Conservation (phyloP, 2,329 filamentous ascomycete species). For the Botryosphaeria agaves region DNA sequence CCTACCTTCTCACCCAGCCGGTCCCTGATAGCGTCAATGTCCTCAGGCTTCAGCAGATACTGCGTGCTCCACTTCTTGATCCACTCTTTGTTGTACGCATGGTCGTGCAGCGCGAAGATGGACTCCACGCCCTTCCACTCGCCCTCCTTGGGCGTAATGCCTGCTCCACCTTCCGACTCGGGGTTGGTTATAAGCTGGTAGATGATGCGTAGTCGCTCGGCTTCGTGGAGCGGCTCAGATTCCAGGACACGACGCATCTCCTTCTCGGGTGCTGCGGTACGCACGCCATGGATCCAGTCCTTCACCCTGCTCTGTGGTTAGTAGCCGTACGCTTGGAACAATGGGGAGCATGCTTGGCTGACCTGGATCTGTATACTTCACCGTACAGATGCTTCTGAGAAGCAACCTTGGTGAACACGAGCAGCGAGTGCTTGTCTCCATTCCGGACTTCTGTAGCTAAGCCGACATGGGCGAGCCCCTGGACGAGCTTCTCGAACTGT, state of each 20-base stretch:
- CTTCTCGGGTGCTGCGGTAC: conserved; percentile 56
- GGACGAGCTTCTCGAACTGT: conserved; percentile 61
- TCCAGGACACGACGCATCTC: conserved; percentile 52
- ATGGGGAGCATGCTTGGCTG: conserved; percentile 4
- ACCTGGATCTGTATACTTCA: conserved; percentile 70
- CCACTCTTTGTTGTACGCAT: conserved; percentile 34
- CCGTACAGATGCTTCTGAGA: conserved; percentile 57
- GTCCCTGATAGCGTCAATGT: conserved; percentile 32
- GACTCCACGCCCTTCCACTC: conserved; percentile 32
- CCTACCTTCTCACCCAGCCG: conserved; percentile 30
- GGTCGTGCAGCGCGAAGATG: conserved; percentile 32
- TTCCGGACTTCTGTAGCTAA: conserved; percentile 75
- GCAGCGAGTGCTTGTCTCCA: conserved; percentile 55
- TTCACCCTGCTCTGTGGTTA: conserved; percentile 43
- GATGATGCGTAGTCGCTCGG: conserved; percentile 73
- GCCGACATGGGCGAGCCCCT: conserved; percentile 60
- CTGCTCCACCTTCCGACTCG: conserved; percentile 28
- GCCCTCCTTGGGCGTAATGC: conserved; percentile 31
- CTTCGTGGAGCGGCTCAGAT: conserved; percentile 64
- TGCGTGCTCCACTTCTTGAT: conserved; percentile 33
- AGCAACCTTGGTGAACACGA: conserved; percentile 69
- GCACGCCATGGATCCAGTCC: conserved; percentile 86
- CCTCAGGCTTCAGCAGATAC: conserved; percentile 27
- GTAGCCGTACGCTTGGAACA: not conserved
- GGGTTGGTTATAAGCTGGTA: conserved; percentile 52